These are phyloP conservation scores for Orychophragmus violaceus DNA, from an alignment of 345 rosid genomes.

Conservation along the genomic window DNA sequence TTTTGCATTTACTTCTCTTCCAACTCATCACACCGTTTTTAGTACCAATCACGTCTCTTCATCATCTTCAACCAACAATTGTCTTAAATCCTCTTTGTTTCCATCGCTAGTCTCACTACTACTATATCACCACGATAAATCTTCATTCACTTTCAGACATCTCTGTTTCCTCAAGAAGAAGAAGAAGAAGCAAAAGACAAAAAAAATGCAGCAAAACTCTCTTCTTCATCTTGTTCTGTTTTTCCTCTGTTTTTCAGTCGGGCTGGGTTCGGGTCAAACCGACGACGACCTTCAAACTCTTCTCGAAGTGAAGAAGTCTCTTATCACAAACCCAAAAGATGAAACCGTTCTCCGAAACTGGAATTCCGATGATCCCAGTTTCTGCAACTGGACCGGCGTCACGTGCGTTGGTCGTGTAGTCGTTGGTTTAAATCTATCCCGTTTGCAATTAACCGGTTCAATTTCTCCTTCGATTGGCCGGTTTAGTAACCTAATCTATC, in stretches of 20 bases:
- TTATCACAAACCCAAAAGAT: slow-evolving; percentile 37
- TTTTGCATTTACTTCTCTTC: slow-evolving; percentile 24
- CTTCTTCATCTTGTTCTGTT: slow-evolving; percentile 10
- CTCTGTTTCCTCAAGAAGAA: neutral
- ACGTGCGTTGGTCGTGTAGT: slow-evolving; percentile 47
- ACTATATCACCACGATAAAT: neutral
- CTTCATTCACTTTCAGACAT: neutral
- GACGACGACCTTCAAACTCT: slow-evolving; percentile 8
- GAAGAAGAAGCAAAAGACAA: neutral
- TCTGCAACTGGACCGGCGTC: slow-evolving; percentile 69
- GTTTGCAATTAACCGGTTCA: slow-evolving; percentile 54
- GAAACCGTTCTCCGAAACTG: slow-evolving; percentile 46
- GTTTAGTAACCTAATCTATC: slow-evolving; percentile 43
- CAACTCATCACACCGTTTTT: slow-evolving; percentile 20
- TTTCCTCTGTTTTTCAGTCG: neutral
- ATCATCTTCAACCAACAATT: neutral
- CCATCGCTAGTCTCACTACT: neutral
- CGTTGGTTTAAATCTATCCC: slow-evolving; percentile 55
- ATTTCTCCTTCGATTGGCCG: slow-evolving; percentile 42
- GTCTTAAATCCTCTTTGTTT: slow-evolving; percentile 14
- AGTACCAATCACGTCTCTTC: slow-evolving; percentile 16
- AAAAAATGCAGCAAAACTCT: slow-evolving; percentile 6
- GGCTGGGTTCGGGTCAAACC: neutral
- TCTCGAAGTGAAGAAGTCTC: slow-evolving; percentile 34
- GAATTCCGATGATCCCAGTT: slow-evolving; percentile 33